These are phyloP conservation scores for Botrytis porri DNA, from an alignment of 2,329 filamentous ascomycete species.

Conservation along the genomic window DNA sequence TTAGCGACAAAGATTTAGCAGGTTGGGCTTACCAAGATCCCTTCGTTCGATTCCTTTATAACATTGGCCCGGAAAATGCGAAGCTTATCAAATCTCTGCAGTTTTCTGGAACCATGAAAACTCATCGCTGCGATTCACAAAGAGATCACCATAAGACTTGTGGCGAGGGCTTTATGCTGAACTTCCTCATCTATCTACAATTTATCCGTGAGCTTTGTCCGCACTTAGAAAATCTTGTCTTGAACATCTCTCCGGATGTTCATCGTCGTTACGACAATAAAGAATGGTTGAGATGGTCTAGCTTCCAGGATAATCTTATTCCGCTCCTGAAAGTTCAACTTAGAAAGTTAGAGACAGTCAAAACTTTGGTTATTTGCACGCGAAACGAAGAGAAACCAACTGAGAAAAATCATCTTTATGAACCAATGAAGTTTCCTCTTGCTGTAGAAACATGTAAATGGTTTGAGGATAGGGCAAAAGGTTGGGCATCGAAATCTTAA, in stretches of 20 bases:
- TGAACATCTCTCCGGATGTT: background rate
- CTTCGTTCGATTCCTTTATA: background rate
- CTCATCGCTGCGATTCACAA: background rate
- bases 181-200: background rate
- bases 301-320: background rate
- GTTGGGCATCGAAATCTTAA: background rate
- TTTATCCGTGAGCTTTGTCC: background rate
- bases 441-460: slow-evolving; percentile 1
- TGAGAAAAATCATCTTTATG: background rate
- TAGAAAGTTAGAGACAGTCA: background rate
- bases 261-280: background rate
- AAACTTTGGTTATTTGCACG: background rate
- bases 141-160: background rate
- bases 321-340: background rate
- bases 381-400: background rate
- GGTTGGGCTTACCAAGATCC: background rate
- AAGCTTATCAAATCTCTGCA: background rate
- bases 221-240: background rate
- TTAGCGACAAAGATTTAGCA: background rate
- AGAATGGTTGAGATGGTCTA: background rate
- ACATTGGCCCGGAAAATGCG: background rate
- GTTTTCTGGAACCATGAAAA: background rate
- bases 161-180: background rate
- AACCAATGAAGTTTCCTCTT: background rate
- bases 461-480: background rate